These are phyloP conservation scores for Annona squamosa DNA, from an alignment of 164 flowering plant genomes.

Conservation along the genomic window DNA sequence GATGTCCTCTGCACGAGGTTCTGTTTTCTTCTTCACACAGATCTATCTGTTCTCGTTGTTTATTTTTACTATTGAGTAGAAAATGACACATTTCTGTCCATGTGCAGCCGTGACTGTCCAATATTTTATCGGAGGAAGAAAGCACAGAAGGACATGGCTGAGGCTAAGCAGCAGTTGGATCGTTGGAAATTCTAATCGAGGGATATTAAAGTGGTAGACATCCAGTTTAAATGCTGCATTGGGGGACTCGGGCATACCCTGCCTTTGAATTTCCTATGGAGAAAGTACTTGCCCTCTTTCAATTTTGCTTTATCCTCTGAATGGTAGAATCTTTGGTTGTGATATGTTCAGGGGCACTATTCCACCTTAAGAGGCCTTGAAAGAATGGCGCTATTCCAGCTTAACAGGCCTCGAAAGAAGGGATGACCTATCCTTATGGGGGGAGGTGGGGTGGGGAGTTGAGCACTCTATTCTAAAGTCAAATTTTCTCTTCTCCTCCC, in stretches of 20 bases:
- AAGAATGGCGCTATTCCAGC: not conserved
- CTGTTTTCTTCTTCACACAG: slow-evolving; percentile 1
- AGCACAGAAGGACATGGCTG: slow-evolving; percentile 97
- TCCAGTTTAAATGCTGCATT: not conserved
- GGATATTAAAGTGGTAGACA: not conserved
- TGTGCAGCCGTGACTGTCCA: slow-evolving; percentile 92
- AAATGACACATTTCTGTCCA: not conserved
- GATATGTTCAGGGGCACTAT: not conserved
- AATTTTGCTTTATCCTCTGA: not conserved
- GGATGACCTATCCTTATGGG: no score
- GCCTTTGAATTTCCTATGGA: not conserved
- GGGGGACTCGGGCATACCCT: not conserved
- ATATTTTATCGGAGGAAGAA: slow-evolving; percentile 97
- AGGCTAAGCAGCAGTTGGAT: slow-evolving; percentile 76
- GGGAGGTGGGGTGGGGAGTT: no score
- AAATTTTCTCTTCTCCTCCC: no score
- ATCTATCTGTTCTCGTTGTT: no score
- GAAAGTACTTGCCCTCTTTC: not conserved
- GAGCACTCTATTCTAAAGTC: no score
- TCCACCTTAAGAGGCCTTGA: not conserved
- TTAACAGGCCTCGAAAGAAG: no score
- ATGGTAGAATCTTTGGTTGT: not conserved
- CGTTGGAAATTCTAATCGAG: slow-evolving; percentile 65
- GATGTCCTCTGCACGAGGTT: slow-evolving; percentile 98
- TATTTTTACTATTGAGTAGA: not conserved